Percentiles rank a stretch among this genome's conserved stretches.
Evolutionary conservation across 2,329 filamentous ascomycete genomes (phyloP).

Genomic region (Trichoderma gracile): DNA sequence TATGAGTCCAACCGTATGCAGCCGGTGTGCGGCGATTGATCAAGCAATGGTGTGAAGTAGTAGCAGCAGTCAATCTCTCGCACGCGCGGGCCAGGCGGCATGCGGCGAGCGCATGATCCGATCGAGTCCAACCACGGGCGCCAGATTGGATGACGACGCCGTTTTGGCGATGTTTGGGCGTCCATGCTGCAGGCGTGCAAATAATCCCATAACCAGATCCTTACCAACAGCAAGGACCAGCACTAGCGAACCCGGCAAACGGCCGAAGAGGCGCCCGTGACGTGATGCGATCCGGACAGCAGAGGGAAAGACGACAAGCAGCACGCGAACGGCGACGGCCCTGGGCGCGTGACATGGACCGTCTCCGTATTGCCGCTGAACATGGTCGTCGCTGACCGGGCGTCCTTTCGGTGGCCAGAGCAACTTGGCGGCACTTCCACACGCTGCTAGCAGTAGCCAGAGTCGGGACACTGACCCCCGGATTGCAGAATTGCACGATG

Average conservation of each 20-base stretch:
- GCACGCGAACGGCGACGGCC: constrained; percentile 1
- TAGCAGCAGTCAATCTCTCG: neutral
- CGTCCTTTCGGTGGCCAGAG: neutral
- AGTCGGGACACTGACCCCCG: constrained; percentile 23
- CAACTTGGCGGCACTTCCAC: no score
- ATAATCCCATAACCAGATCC: neutral
- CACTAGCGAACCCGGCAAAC: constrained; percentile 16
- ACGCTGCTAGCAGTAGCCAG: neutral
- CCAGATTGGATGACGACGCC: neutral
- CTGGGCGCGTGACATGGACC: neutral
- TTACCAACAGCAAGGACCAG: neutral
- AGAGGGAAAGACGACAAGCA: neutral
- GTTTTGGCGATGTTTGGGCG: neutral
- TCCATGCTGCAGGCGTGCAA: no score
- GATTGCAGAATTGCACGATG: constrained; percentile 22
- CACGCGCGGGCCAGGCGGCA: neutral
- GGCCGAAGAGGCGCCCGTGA: constrained; percentile 25
- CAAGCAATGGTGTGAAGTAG: neutral
- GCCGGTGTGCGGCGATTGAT: neutral
- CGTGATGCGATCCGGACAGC: constrained; percentile 8
- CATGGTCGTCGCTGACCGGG: neutral
- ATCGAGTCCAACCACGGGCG: constrained; percentile 7
- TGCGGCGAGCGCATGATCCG: constrained; percentile 11
- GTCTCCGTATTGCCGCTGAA: constrained; percentile 6
- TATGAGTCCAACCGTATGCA: neutral